Percentiles rank a stretch among this genome's conserved stretches.
These are phyloP conservation scores for Leishmania martiniquensis DNA, from an alignment of 208 protist species.

Conservation along the genomic window DNA sequence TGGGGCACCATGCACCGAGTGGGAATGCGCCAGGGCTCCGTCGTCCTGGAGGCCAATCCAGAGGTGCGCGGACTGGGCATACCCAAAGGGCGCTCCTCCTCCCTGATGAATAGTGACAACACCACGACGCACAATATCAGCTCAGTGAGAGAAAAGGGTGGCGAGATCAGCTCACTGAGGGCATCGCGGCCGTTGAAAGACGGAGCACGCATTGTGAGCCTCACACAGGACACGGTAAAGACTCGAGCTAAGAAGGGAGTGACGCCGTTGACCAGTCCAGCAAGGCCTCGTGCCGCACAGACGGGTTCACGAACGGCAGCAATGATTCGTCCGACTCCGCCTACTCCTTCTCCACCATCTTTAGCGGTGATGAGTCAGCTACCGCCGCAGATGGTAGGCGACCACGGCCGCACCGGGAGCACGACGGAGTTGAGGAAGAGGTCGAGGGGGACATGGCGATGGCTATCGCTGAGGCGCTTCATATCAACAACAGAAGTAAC, in stretches of 20 bases:
- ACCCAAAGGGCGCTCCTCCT: background rate
- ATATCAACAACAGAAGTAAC: background rate
- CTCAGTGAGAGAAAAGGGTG: too few species aligned
- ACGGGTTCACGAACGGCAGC: background rate
- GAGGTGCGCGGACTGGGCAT: background rate
- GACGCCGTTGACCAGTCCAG: background rate
- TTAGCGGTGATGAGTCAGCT: background rate
- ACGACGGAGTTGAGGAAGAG: background rate
- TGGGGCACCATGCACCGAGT: background rate
- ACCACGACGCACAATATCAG: background rate
- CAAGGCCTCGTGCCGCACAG: background rate
- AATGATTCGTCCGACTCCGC: background rate
- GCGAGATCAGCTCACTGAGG: background rate
- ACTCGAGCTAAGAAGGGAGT: background rate
- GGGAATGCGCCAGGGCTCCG: background rate
- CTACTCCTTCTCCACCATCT: background rate
- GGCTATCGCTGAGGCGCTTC: background rate
- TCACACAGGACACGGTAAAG: background rate
- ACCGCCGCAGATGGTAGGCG: background rate
- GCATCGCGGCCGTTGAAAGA: background rate
- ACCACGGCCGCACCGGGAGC: background rate
- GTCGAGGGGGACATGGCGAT: background rate
- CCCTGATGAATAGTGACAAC: background rate
- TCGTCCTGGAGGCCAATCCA: background rate
- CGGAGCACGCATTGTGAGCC: background rate